Conservation (phyloP, 1,284 basidiomycete species). For the Cryptococcus sp. region DNA sequence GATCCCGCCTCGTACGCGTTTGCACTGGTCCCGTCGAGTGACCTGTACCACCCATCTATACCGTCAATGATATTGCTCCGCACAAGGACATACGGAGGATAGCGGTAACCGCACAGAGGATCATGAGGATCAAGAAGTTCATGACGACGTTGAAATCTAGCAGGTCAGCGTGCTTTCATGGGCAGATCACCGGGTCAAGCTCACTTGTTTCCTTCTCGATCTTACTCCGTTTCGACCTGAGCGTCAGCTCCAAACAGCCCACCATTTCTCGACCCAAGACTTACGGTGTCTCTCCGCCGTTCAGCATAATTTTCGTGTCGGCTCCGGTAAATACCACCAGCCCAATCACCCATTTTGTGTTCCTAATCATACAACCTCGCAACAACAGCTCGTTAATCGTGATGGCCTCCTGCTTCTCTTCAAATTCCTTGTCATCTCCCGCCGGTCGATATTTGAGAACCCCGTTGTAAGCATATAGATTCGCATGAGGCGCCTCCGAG, state of each 20-base stretch:
- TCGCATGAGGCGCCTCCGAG: slow-evolving; percentile 88
- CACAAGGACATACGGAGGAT: slow-evolving; percentile 27
- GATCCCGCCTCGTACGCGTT: slow-evolving; percentile 65
- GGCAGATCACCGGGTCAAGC: not conserved
- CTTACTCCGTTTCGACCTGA: slow-evolving; percentile 77
- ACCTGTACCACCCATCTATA: slow-evolving; percentile 67
- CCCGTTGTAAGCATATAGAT: slow-evolving; percentile 85
- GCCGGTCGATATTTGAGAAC: slow-evolving; percentile 62
- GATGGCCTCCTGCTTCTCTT: slow-evolving; percentile 49
- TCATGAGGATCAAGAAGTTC: slow-evolving; percentile 76
- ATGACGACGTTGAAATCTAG: slow-evolving; percentile 69
- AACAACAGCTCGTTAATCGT: slow-evolving; percentile 90
- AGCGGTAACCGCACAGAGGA: slow-evolving; percentile 66
- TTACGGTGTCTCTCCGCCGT: slow-evolving; percentile 76
- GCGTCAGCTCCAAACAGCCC: not conserved
- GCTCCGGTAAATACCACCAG: slow-evolving; percentile 89
- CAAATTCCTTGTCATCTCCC: slow-evolving; percentile 13
- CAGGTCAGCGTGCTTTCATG: not conserved
- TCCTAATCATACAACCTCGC: slow-evolving; percentile 86
- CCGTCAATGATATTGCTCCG: slow-evolving; percentile 42
- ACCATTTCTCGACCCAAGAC: slow-evolving; percentile 3
- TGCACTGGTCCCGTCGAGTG: slow-evolving; percentile 60
- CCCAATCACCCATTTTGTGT: slow-evolving; percentile 91
- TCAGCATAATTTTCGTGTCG: slow-evolving; percentile 98
- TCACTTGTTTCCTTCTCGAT: slow-evolving; percentile 91